phyloP scores from a whole-genome alignment of 805 yeast genomes.

The Ogataea ganodermae region DNA sequence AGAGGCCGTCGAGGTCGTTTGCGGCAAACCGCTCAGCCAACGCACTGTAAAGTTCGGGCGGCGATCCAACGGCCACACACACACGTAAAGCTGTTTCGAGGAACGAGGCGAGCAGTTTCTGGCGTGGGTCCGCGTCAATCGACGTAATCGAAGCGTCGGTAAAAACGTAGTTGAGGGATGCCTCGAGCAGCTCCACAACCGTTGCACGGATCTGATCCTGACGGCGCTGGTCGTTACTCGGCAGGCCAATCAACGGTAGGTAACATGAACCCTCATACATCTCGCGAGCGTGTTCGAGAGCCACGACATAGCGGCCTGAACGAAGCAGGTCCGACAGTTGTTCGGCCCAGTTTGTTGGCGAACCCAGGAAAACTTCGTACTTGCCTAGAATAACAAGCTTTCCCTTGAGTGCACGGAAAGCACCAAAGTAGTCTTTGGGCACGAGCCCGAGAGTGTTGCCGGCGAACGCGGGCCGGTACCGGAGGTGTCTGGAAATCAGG shows the following conservation, averaged over 20 bases:
- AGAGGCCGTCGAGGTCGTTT: constrained; percentile 38
- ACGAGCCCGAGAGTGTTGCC: constrained; percentile 18
- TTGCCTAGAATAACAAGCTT: constrained; percentile 55
- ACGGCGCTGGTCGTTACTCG: constrained; percentile 45
- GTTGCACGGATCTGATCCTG: constrained; percentile 52
- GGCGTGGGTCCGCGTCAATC: constrained; percentile 6
- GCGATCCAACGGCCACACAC: constrained; percentile 39
- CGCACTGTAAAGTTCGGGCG: constrained; percentile 42
- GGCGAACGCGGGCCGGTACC: constrained; percentile 11
- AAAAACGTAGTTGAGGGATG: constrained; percentile 49
- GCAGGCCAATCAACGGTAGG: constrained; percentile 57
- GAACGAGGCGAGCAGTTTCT: constrained; percentile 33
- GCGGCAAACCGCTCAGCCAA: constrained; percentile 46
- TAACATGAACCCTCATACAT: constrained; percentile 55
- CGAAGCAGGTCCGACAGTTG: constrained; percentile 50
- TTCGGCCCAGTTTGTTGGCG: constrained; percentile 71
- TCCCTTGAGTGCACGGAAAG: constrained; percentile 43
- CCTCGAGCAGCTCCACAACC: constrained; percentile 56
- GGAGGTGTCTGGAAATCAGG: constrained; percentile 42
- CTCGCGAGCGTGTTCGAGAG: constrained; percentile 55
- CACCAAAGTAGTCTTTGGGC: constrained; percentile 25
- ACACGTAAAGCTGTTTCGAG: constrained; percentile 43
- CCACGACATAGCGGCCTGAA: constrained; percentile 50
- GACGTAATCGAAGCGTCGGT: constrained; percentile 21
- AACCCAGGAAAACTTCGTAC: constrained; percentile 57